Conservation (phyloP, 75 land plant genomes). For the Sequoia sempervirens region DNA sequence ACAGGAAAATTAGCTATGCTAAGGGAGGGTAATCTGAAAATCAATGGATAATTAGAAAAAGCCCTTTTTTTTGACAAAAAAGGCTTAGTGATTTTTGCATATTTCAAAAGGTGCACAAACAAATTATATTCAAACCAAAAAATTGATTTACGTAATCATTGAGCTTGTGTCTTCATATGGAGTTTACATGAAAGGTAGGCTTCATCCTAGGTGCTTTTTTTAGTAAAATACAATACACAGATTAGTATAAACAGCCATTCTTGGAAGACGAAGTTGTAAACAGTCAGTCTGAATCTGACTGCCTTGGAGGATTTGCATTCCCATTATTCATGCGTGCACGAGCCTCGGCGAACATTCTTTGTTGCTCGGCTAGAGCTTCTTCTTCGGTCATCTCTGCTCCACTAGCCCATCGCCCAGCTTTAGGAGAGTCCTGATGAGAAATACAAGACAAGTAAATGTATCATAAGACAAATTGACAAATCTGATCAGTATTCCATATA, state of each 20-base stretch:
- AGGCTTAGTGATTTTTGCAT: neutral
- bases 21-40: neutral
- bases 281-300: slow-evolving; percentile 24
- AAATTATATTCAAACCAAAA: neutral
- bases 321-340: slow-evolving; percentile 96
- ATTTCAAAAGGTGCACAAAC: neutral
- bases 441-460: neutral
- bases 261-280: neutral
- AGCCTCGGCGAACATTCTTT: slow-evolving; percentile 99
- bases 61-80: neutral
- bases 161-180: neutral
- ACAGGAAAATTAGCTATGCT: neutral
- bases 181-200: neutral
- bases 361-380: slow-evolving; percentile 95
- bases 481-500: neutral
- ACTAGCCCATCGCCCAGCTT: slow-evolving; percentile 65
- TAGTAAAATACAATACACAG: neutral
- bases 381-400: slow-evolving; percentile 92
- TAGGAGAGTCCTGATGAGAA: slow-evolving; percentile 60
- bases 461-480: neutral
- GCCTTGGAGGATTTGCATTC: slow-evolving; percentile 26
- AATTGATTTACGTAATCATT: neutral
- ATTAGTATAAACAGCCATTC: neutral
- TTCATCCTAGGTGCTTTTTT: neutral
- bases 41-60: neutral